Conservation (phyloP, 2,329 filamentous ascomycete species). For the Leptographium lundbergii region DNA sequence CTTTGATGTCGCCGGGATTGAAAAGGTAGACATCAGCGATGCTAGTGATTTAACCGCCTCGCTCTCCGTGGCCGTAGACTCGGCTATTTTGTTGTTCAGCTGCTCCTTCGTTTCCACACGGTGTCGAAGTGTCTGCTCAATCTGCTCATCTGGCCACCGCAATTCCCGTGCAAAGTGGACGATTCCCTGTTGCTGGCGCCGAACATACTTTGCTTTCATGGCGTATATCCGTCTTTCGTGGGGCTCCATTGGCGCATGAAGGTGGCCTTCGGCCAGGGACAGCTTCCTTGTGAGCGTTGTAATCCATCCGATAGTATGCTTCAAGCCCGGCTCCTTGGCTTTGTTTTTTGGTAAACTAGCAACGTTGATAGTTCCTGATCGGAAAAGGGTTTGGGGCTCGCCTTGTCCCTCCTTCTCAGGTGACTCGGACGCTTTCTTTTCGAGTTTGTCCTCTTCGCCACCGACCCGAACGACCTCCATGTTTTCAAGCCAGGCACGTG, state of each 20-base stretch:
- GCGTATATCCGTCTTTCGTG: conserved; percentile 27
- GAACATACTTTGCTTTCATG: conserved; percentile 41
- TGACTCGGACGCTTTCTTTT: background rate
- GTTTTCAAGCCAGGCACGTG: conserved; percentile 55
- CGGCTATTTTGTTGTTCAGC: conserved; percentile 25
- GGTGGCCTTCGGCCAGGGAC: conserved; percentile 22
- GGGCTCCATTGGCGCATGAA: conserved; percentile 13
- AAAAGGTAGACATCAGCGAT: background rate
- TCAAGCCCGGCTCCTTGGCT: conserved; percentile 18
- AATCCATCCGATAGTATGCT: conserved; percentile 36
- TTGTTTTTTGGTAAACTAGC: background rate
- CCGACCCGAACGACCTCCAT: conserved; percentile 32
- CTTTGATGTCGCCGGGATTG: conserved; percentile 8
- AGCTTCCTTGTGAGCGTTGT: conserved; percentile 44
- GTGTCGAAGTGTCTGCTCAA: background rate
- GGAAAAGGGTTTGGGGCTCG: background rate
- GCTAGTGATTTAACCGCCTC: background rate
- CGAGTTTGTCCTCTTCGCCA: background rate
- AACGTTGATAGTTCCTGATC: background rate
- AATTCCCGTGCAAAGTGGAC: conserved; percentile 51
- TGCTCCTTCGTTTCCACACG: conserved; percentile 13
- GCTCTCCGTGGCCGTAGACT: conserved; percentile 11
- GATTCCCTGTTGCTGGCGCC: conserved; percentile 47
- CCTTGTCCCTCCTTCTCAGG: background rate
- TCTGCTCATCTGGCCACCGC: conserved; percentile 42